Base-by-base conservation (phyloP, 2,329 filamentous ascomycete genomes). In the Colletotrichum plurivorum region DNA sequence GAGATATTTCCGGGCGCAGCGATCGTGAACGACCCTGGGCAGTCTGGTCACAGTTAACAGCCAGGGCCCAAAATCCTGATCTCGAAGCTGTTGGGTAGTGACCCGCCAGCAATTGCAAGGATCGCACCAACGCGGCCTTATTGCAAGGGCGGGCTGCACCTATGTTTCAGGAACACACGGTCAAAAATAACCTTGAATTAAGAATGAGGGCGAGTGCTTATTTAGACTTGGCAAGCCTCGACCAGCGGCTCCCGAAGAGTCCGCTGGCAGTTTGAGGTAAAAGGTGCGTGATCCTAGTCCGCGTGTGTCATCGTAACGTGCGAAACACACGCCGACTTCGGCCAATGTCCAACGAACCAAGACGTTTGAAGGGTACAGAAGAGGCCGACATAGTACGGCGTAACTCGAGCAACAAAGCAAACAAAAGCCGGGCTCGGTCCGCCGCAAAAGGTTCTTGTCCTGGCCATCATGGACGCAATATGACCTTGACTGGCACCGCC, bases 151-250 rank as follows among this genome's bases (percentile, higher is more conserved):
- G 18, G 46, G 55, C 61, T 51, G 27, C 54, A 69, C 22, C 54
- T 51, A 36, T 20, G 62, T 69, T 66, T 66, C 60, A 68, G 53
- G 31, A 16, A 46, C 20, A 57, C 13, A 41, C 39, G 8, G 25
- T n/a, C 15, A 18, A 66, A 59, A 60, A 55, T 60, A 59, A 60
- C 66, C 61, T 66, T 66, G 61, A 59, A 59, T 69, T 53, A 22
- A 48, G 45, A 48, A 43, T 31, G n/a, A 55, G 27, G 52, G 45
- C 16, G 20, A 48, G 60, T 64, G 60, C 60, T 68, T 64, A 43
- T 64, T 68, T 68, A 31, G 48, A 58, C 53, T 64, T 64, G 39
- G 39, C 48, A 31, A 56, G 39, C 46, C 52, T 39, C 39, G 27
- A 48, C 52, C 46, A 53, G 22, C 36, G 18, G 20, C 18, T 31